phyloP scores from a whole-genome alignment of 164 flowering plant genomes.

The Cinnamomum micranthum region DNA sequence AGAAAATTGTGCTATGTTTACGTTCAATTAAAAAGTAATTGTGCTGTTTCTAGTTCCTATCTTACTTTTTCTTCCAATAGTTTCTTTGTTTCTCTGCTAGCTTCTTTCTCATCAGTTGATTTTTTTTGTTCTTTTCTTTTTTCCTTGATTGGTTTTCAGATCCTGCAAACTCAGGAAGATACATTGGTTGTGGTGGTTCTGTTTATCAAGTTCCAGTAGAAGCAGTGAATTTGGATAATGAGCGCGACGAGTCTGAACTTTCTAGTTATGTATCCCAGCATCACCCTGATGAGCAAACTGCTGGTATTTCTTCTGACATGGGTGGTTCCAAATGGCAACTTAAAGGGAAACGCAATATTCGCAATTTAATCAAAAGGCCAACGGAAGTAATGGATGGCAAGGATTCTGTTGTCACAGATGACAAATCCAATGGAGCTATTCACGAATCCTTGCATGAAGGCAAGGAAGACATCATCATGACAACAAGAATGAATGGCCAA shows the following conservation, averaged over 20 bases:
- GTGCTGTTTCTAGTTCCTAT: neutral
- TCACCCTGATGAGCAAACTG: constrained; percentile 32
- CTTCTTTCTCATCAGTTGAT: neutral
- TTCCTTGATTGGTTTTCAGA: constrained; percentile 10
- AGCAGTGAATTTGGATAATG: constrained; percentile 44
- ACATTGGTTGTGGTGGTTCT: neutral
- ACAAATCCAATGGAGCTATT: constrained; percentile 19
- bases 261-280: constrained; percentile 39
- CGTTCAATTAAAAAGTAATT: neutral
- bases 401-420: constrained; percentile 6
- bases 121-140: neutral
- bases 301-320: constrained; percentile 28
- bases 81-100: neutral
- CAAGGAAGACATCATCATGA: constrained; percentile 15
- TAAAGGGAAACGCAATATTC: constrained; percentile 85
- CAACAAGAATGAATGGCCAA: constrained; percentile 4
- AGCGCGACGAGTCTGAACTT: constrained; percentile 41
- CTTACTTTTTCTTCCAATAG: neutral
- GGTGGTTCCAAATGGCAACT: constrained; percentile 83
- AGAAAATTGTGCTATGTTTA: neutral
- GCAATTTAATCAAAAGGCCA: constrained; percentile 46
- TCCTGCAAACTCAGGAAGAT: constrained; percentile 2
- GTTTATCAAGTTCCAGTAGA: constrained; percentile 10
- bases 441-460: constrained; percentile 28
- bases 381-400: constrained; percentile 25